Evolutionary conservation across 768 basidiomycete genomes (phyloP), one percentile per base, ranked within the genome.

Genomic region (Tephrocybe sp.): DNA sequence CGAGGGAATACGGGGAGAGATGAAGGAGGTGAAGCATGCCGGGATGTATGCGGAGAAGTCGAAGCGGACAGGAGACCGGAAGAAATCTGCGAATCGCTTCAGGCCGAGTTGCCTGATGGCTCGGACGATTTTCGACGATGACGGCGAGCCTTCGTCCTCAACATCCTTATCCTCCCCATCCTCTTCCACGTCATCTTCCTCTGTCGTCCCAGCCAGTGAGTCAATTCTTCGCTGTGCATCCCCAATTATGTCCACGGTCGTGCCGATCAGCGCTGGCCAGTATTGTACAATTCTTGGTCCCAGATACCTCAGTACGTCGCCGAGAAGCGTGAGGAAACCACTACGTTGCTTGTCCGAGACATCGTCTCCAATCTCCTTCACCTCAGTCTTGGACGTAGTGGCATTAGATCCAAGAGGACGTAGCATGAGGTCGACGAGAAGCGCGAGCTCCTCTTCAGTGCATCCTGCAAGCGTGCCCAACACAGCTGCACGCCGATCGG

Each of bases 341-440:
- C 83, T 69, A 55, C 91, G 82, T 54, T 93, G 91, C 65, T 81
- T 85, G 43, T 77, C 70, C 15, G 75, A 70, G 12, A 78, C 69
- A 1, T 52, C 61, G 1, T 49, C 38, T 13, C 67, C 57, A n/a
- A 71, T 54, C 1, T 31, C 39, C 31, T 37, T 47, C 16, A 75
- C 47, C 3, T 38, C 30, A 6, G 19, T 63, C 49, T 47, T 56
- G 22, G 61, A 60, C 13, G 57, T 51, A 25, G 59, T 54, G 23
- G 64, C 57, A 55, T 67, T 64, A 47, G 67, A 65, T 4, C 71
- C 68, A 48, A 94, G 76, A 0, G 91, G 89, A 42, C 76, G 75
- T 33, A 97, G 65, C 92, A 98, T 98, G 48, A 98, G 73, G 54
- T 92, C 86, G 15, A 94, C 82, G 0, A 99, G 72, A 1, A 91